Conservation (phyloP, 108 stramenopile genomes). For the Cyclotella choctawhatcheeana region DNA sequence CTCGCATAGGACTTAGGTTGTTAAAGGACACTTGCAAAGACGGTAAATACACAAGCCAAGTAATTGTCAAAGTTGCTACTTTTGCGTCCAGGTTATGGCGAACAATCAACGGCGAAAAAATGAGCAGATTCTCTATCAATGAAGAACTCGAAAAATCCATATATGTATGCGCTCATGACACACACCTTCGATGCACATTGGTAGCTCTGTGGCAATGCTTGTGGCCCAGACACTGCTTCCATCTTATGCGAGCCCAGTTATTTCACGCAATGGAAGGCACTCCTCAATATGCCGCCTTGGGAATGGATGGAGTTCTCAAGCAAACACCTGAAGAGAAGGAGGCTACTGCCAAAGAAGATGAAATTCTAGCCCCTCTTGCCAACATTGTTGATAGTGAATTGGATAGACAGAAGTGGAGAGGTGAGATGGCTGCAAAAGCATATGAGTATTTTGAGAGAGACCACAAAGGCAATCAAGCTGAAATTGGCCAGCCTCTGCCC, state of each 20-base stretch:
- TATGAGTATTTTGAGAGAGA: conserved; percentile 59
- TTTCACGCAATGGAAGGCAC: conserved; percentile 65
- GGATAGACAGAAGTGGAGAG: conserved; percentile 83
- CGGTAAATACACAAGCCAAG: conserved; percentile 39
- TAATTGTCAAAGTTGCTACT: conserved; percentile 71
- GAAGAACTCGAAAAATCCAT: not conserved
- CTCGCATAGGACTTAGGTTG: conserved; percentile 72
- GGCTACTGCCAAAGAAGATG: conserved; percentile 65
- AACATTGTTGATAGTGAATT: conserved; percentile 61
- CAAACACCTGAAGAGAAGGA: conserved; percentile 74
- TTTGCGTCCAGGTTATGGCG: conserved; percentile 86
- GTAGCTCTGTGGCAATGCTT: conserved; percentile 87
- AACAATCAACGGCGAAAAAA: conserved; percentile 81
- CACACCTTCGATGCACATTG: conserved; percentile 71
- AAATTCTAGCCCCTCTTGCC: conserved; percentile 54
- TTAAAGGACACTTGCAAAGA: conserved; percentile 62
- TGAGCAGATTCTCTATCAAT: not conserved
- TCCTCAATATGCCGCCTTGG: conserved; percentile 62
- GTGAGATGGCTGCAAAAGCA: conserved; percentile 75
- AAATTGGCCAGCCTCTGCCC: conserved; percentile 79
- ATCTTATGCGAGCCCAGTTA: conserved; percentile 61
- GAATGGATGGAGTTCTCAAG: conserved; percentile 75
- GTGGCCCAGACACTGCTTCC: conserved; percentile 74
- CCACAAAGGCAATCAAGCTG: conserved; percentile 32
- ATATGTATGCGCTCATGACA: conserved; percentile 76